Base-by-base conservation (phyloP, 257 asterid genomes). In the Gentiana macrophylla region DNA sequence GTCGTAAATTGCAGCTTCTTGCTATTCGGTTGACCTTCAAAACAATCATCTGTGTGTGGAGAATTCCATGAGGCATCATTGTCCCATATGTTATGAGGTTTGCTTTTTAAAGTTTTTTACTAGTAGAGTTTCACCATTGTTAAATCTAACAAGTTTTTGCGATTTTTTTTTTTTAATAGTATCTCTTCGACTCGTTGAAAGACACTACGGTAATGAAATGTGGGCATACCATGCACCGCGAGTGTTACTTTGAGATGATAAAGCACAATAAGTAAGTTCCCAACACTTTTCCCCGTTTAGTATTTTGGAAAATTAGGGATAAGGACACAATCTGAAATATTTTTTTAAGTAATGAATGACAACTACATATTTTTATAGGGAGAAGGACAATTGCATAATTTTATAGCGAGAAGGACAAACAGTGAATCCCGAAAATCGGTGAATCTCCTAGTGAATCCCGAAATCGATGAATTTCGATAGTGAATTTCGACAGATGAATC, bases 61-160 rank as follows among this genome's bases (percentile, higher is more conserved):
- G 78, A 79, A 87, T 67, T 87, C 98, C 57, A 91, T 85, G 94
- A 80, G 92, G 67, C 98, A 91, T 75, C 98, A 91, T 55, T 91
- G 98, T 70, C 94, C 98, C 35, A 91, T 91, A 48, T 91, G 98
- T 64, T 91, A 83, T 34, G 98, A 91, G 95, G 97, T 91, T 54
- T 63, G 61, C 53, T 52, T 15, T 15, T 15, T 15, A n/a, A 15
- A 5, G 6, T 51, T 41, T 47, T 49, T 15, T 15, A n/a, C 44
- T 47, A 2, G 49, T 54, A 36, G 5, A 12, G 12, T 49, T 62
- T 32, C 10, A 7, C 57, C 6, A 35, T 12, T 38, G 45, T 35
- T 59, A 62, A 74, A 37, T 44, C 37, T 48, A n/a, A 15, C 24
- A 15, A 15, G 24, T 15, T 15, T 15, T 15, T n/a, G n/a, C n/a